Percentiles rank a stretch among this genome's conserved stretches.
Conservation (phyloP, 129 eudicot species). For the Ambrosia trifida region DNA sequence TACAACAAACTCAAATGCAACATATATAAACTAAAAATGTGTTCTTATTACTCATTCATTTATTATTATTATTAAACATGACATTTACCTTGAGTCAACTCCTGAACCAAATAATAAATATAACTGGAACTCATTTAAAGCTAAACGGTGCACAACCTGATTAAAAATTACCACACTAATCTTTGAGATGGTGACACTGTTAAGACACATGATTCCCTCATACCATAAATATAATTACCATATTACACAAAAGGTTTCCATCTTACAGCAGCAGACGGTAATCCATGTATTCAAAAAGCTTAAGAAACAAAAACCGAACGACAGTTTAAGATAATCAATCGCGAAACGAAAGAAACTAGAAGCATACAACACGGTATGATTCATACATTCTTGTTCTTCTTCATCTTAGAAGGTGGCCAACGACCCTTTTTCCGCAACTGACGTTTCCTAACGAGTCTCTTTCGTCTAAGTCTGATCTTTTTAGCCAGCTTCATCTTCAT, state of each 20-base stretch:
- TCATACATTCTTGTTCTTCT: conserved; percentile 85
- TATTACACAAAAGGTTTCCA: not conserved
- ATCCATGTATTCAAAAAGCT: conserved; percentile 21
- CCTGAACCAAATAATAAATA: too few relatives aligned
- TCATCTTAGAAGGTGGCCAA: conserved; percentile 99
- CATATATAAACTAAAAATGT: too few relatives aligned
- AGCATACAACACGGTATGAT: conserved; percentile 22
- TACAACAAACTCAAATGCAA: too few relatives aligned
- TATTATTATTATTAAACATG: too few relatives aligned
- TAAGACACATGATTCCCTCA: too few relatives aligned
- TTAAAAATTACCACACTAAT: too few relatives aligned
- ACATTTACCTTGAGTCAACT: too few relatives aligned
- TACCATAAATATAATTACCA: not conserved
- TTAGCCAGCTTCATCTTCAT: conserved; percentile 79
- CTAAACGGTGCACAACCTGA: too few relatives aligned
- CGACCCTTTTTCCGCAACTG: conserved; percentile 94
- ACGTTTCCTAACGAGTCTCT: conserved; percentile 86
- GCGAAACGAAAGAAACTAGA: not conserved
- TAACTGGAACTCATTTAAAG: too few relatives aligned
- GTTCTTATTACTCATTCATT: too few relatives aligned
- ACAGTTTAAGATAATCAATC: not conserved
- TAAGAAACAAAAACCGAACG: conserved; percentile 18
- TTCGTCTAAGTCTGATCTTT: conserved; percentile 80
- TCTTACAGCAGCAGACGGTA: not conserved
- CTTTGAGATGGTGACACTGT: too few relatives aligned